Evolutionary conservation across 352 stramenopile species (phyloP), one percentile per base, ranked within the genome.

Genomic region (Achlya hypogyna): DNA sequence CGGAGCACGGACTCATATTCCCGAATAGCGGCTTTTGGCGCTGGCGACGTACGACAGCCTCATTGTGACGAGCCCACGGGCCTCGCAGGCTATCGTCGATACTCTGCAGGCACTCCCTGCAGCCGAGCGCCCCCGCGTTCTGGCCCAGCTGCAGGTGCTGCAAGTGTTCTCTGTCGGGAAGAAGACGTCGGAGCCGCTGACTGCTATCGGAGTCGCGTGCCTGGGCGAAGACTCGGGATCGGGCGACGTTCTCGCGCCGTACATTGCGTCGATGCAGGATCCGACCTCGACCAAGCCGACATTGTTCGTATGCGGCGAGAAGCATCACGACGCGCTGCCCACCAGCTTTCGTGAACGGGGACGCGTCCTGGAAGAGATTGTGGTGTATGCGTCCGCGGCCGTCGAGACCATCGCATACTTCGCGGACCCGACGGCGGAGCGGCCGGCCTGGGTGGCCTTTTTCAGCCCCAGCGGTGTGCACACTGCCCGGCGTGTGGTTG

Each of bases 381-480:
- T 76, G 0, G 85, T 91, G 27, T 93, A 93, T 60, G 64, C 72
- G 22, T 86, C 80, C 29, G 81, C 75, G 53, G 53, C 77, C 1
- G 71, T 89, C 10, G 52, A 75, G n/a, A 71, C 75, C 22, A 71
- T 91, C 5, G 53, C 68, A 32, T 91, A 34, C 78, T 82, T 38
- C 43, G 25, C 25, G 2, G 16, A 3, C 10, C 25, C 29, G 6
- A 60, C 14, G 70, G 62, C 43, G 79, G 74, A 29, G 54, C 62
- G 70, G 27, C 82, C 81, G 6, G 63, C 82, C 14, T 93, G 85
- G 85, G 71, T 91, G 31, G 82, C 79, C 18, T 91, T 87, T 72
- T 93, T 93, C 63, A 93, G 85, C 64, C 85, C 85, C 0, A 93
- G 85, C 40, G 85, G 85, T 3, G 71, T 93, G 5, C 82, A 85